phyloP scores from a whole-genome alignment of 208 protist species.

The Trichomonas tenax region DNA sequence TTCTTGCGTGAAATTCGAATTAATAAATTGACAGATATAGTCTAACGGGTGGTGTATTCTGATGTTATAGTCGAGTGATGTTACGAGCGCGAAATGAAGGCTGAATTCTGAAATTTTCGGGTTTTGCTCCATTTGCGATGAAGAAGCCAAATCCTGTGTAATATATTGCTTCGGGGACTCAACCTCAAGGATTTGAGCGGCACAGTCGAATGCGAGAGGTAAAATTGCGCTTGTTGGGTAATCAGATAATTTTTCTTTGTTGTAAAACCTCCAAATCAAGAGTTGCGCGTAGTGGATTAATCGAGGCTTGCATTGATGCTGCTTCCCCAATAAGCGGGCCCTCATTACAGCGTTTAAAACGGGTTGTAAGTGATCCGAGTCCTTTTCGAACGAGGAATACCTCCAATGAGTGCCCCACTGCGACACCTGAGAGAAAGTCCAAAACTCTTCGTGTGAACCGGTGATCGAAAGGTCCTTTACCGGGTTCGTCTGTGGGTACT shows the following conservation, averaged over 20 bases:
- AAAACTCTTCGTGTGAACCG: conserved; percentile 16
- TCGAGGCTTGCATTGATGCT: neutral
- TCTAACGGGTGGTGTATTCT: conserved; percentile 6
- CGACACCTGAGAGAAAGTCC: neutral
- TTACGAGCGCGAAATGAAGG: neutral
- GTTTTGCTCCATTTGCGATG: neutral
- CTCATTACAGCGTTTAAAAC: neutral
- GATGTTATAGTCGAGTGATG: neutral
- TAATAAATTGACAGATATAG: neutral
- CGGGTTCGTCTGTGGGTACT: neutral
- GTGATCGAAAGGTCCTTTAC: neutral
- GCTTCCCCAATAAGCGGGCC: neutral
- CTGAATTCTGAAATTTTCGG: neutral
- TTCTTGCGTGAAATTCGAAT: neutral
- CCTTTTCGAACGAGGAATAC: neutral
- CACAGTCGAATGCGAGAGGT: neutral
- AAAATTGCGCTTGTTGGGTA: neutral
- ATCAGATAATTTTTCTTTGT: neutral
- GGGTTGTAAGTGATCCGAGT: neutral
- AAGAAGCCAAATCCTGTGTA: too few species aligned
- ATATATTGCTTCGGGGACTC: neutral
- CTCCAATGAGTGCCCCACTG: neutral
- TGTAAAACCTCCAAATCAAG: neutral
- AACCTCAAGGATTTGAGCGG: neutral
- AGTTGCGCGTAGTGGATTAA: neutral